phyloP scores from a whole-genome alignment of 805 yeast genomes.

The Ogataea corticis region DNA sequence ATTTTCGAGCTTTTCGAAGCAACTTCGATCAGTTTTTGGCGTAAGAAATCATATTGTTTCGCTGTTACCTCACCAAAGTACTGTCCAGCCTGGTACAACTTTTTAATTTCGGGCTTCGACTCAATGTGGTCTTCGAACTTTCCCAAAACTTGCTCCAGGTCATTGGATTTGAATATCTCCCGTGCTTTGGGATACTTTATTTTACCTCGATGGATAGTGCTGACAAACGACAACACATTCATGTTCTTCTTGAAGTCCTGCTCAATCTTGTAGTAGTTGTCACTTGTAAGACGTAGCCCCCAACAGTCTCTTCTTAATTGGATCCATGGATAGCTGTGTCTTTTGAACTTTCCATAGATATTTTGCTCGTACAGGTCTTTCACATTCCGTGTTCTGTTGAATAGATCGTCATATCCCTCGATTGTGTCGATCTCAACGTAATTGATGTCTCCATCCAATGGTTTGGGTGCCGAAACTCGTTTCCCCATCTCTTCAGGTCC shows the following conservation, averaged over 20 bases:
- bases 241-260: constrained; percentile 13
- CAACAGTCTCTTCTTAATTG: constrained; percentile 22
- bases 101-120: constrained; percentile 6
- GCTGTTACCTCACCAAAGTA: constrained; percentile 21
- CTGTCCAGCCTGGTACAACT: constrained; percentile 9
- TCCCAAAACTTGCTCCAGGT: constrained; percentile 22
- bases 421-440: constrained; percentile 32
- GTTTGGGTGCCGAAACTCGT: background rate
- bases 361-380: constrained; percentile 14
- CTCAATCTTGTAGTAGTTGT: constrained; percentile 23
- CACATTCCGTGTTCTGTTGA: constrained; percentile 18
- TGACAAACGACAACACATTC: constrained; percentile 14
- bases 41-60: constrained; percentile 25
- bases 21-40: constrained; percentile 14
- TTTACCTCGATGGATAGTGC: constrained; percentile 9
- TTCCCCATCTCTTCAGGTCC: constrained; percentile 3
- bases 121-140: constrained; percentile 17
- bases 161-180: constrained; percentile 10
- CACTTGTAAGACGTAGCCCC: constrained; percentile 21
- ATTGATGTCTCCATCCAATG: constrained; percentile 19
- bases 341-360: constrained; percentile 13
- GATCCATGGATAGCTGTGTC: constrained; percentile 21
- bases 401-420: constrained; percentile 30
- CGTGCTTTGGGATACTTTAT: constrained; percentile 19
- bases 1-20: constrained; percentile 24